Evolutionary conservation across 169 alveolate species (phyloP).

Genomic region (Plasmodium inui): DNA sequence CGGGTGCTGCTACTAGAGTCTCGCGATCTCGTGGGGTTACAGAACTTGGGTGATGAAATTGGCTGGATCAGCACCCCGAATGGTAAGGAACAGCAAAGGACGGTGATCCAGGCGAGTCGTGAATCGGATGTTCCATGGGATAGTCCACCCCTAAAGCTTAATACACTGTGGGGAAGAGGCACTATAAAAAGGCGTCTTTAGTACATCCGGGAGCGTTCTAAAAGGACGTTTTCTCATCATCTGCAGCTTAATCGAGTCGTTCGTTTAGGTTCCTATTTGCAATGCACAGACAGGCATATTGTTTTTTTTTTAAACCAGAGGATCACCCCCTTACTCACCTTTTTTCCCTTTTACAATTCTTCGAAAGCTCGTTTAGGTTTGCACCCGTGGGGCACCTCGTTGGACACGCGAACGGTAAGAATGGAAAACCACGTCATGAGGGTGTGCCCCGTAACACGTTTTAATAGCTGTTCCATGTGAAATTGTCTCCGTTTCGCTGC

Average conservation of each 20-base stretch:
- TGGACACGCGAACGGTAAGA: neutral
- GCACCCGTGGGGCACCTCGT: neutral
- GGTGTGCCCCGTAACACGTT: neutral
- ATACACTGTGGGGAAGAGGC: neutral
- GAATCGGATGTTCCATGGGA: neutral
- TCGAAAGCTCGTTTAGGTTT: neutral
- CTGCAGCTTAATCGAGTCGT: neutral
- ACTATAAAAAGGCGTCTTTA: neutral
- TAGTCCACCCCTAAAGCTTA: neutral
- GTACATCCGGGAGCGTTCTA: neutral
- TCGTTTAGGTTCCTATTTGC: neutral
- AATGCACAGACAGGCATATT: neutral
- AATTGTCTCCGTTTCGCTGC: neutral
- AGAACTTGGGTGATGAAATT: constrained; percentile 53
- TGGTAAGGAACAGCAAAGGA: constrained; percentile 6
- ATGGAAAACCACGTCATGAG: neutral
- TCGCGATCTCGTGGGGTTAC: constrained; percentile 19
- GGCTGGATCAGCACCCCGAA: constrained; percentile 24
- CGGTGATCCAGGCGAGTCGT: neutral
- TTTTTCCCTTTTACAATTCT: neutral
- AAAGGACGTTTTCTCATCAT: neutral
- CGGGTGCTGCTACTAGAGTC: constrained; percentile 18
- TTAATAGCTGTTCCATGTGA: neutral
- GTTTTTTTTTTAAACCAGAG: too few relatives aligned
- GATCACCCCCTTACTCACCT: neutral